Base-by-base conservation (phyloP, 352 stramenopile species). In the Peronospora destructor region DNA sequence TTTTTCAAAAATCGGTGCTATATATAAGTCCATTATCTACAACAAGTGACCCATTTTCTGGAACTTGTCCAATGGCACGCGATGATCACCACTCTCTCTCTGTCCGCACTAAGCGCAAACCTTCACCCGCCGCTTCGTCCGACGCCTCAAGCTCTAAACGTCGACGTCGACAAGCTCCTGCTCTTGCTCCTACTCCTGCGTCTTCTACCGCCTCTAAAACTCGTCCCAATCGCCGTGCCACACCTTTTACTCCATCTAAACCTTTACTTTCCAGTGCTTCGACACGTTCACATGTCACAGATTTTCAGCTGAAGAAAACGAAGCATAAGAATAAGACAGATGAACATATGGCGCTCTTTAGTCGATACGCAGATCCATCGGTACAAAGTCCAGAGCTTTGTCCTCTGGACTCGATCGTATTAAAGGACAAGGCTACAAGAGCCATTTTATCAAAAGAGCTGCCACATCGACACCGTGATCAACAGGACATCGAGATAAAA, bases 271-370 rank as follows among this genome's bases (percentile, higher is more conserved):
- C 16, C 5, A 25, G 11, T 21, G 32, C 32, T 36, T 8, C 11
- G 0, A 36, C 32, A 42, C 25, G n/a, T 14, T 25, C n/a, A n/a
- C 14, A 14, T 25, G 3, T 26, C 0, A 41, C 14, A 45, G 19
- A 23, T 16, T 10, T 14, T 0, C 7, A 2, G 14, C 6, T 10
- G 1, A 48, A 42, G 21, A 13, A 4, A 5, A 28, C 39, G 19
- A 30, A 53, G n/a, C 49, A 55, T 6, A 53, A 57, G 16, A 6
- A 12, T 10, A 52, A 47, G 12, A 14, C 33, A 0, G 49, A 41
- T 17, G 38, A 60, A 28, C 33, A 47, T 4, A 4, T 58, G 1
- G 19, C 51, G 19, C 43, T 69, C 17, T 69, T 69, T 34, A 66
- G 59, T 33, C 29, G 64, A 44, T 39, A 53, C 43, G 45, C 39